phyloP scores from a whole-genome alignment of 257 asterid genomes.

The Mitragyna speciosa region DNA sequence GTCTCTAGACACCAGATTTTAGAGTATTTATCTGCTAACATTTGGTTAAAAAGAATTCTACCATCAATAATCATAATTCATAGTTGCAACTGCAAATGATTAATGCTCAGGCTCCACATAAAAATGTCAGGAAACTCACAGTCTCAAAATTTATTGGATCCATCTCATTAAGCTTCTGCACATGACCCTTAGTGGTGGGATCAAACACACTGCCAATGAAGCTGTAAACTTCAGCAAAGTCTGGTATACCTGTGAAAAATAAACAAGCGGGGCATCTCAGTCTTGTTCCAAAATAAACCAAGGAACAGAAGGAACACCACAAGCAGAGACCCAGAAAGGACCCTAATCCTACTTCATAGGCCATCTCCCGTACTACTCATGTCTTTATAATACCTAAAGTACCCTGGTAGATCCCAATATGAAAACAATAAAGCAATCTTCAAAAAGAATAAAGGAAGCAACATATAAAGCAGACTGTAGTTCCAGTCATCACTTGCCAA shows the following conservation, averaged over 20 bases:
- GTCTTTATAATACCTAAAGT: too few species aligned
- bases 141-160: conserved; percentile 95
- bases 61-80: not conserved
- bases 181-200: conserved; percentile 70
- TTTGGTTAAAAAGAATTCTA: not conserved
- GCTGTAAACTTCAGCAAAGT: conserved; percentile 92
- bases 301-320: not conserved
- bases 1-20: not conserved
- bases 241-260: conserved; percentile 64
- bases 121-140: conserved; percentile 45
- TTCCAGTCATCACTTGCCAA: too few species aligned
- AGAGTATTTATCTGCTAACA: not conserved
- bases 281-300: conserved; percentile 3
- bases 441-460: not conserved
- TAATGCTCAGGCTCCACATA: not conserved
- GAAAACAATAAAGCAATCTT: not conserved
- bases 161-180: conserved; percentile 94
- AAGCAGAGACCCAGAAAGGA: not conserved
- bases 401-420: not conserved
- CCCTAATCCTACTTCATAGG: not conserved
- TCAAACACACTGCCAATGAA: conserved; percentile 96
- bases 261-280: conserved; percentile 1
- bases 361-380: not conserved
- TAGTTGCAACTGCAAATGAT: not conserved
- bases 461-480: not conserved